Evolutionary conservation across 2,329 filamentous ascomycete genomes (phyloP), one percentile per base, ranked within the genome.

Genomic region (Cyphellophora attinorum): DNA sequence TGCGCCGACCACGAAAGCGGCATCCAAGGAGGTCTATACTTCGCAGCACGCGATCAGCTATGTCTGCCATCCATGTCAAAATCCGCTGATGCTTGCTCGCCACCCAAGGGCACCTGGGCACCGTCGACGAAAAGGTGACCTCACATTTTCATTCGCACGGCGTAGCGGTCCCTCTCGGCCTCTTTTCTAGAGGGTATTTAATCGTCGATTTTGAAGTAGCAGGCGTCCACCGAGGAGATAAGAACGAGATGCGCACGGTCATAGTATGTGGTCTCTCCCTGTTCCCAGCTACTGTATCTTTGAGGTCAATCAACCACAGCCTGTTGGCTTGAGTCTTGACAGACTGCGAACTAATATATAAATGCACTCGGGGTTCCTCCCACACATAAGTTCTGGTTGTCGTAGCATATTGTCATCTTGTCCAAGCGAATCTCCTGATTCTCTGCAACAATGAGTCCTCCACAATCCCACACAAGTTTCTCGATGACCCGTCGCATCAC

Each of bases 401-500:
- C 21, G 21, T n/a, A 25, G n/a, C n/a, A 8, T n/a, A 8, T 25
- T 25, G n/a, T n/a, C 8, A 25, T 25, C 21, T n/a, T 25, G 8
- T 25, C 21, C 21, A 25, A 25, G n/a, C 8, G 21, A 25, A 25
- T n/a, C 21, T 25, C 21, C 21, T 25, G 8, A 25, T 25, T 25
- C 21, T 25, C 21, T 25, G 21, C 8, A 25, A 25, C 21, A 25
- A 25, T 25, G 21, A 25, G 21, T 25, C 21, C 21, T 25, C 21
- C 21, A 25, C 21, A 25, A n/a, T 25, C 21, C 21, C 21, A 25
- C 21, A 25, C 21, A 25, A 25, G 21, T 25, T 25, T 25, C 21
- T 25, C 21, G n/a, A 25, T 25, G n/a, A 25, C 21, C 21, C 21
- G 21, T 25, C 21, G 21, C 21, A 25, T 25, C 21, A 25, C 21